Base-by-base conservation (phyloP, 495 filamentous ascomycete species). In the Achaetomiella virescens region DNA sequence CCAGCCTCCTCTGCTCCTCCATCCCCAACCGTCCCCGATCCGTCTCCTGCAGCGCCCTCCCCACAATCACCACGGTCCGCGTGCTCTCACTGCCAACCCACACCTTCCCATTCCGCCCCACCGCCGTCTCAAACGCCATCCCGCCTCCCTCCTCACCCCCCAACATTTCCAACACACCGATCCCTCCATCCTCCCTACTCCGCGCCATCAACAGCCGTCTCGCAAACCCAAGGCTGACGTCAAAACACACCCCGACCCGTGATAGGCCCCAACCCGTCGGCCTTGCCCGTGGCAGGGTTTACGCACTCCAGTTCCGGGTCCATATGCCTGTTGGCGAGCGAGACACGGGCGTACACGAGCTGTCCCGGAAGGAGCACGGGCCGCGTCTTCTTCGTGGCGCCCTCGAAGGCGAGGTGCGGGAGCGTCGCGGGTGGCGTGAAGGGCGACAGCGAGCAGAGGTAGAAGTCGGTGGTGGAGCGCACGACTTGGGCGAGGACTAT, bases 261-360 rank as follows among this genome's bases (percentile, higher is more conserved):
- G 50, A 98, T 68, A 25, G 88, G 88, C 1, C 93, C 93, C 48
- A 97, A 75, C 0, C 92, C 95, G 37, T 96, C 91, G 7, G 86
- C 81, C 57, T 95, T 95, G 8, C 93, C 93, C 1, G 91, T 97
- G 1, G 84, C 77, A 0, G 88, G 79, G 40, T 90, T 86, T 20
- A 93, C 87, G 66, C 93, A 97, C 50, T 91, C 88, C 6, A 98
- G 76, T 66, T 98, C 93, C 0, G 89, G 81, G 60, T 96, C 90
- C 72, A 90, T 88, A 64, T 91, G 85, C 40, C 84, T 83, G 46
- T 88, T 86, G 11, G 91, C 80, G 11, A 85, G 75, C 0, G 82
- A 78, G 29, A 93, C 76, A 33, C 93, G 84, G 12, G 91, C 91
- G 70, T 97, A 97, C 29, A 97, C 89, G 10, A 96, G 68, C 40